Evolutionary conservation across 1,139 yeast genomes (phyloP), one percentile per base, ranked within the genome.

Genomic region (Yamadazyma atmosphaerica): DNA sequence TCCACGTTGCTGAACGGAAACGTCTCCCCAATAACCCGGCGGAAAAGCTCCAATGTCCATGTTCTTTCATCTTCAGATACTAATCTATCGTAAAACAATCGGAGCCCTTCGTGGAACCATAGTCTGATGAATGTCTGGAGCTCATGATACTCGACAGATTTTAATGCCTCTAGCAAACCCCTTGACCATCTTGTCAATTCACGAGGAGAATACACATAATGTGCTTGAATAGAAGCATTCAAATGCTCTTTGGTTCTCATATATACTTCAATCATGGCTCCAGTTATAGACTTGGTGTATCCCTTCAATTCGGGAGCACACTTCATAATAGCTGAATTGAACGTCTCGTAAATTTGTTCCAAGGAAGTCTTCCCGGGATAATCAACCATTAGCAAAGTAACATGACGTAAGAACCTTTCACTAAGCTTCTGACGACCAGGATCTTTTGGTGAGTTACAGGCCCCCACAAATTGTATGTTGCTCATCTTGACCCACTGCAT

Each of bases 391-490:
- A 92, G 52, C 5, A 88, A 68, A 1, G 84, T 64, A 4, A 79
- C 71, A 51, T 84, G 94, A 8, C 95, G 72, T 35, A 86, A 60
- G 52, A 90, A 83, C 37, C 97, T 65, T n/a, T 66, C 58, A 1
- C 81, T 65, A 25, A 92, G 57, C 3, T 57, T 59, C 13, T 74
- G 68, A 47, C 98, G 72, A 0, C 97, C 96, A 2, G 81, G 78
- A 58, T 87, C 95, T 1, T 81, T 70, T 0, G 96, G 83, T 1
- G 97, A 92, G 53, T 92, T 92, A 58, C 98, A 92, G 0, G 98
- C 98, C 5, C 95, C 98, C 10, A 90, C 95, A 63, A 92, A 76
- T 54, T 86, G 95, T 28, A 92, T 70, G 37, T 80, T 74, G 13
- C 72, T 66, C n/a, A 88, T 46, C 0, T 66, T 50, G 1, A 90